A percentile compares a stretch with the other conserved stretches of the same genome.
These are phyloP conservation scores for Chenopodium berlandieri DNA, from an alignment of 148 eudicot genomes.

Conservation along the genomic window DNA sequence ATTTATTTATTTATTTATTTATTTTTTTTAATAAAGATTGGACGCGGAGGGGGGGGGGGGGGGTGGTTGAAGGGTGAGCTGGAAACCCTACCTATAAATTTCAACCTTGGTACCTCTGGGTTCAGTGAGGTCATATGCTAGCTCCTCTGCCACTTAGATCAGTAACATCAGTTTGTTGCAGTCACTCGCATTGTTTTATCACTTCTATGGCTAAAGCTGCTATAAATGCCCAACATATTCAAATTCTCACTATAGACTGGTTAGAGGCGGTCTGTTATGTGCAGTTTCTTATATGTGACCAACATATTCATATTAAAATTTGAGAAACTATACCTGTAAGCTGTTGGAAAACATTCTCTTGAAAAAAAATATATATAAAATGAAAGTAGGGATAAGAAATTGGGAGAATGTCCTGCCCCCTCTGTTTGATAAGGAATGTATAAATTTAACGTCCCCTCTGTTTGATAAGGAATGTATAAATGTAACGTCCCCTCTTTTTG, in stretches of 20 bases:
- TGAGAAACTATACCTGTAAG: neutral
- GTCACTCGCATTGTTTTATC: neutral
- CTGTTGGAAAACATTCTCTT: neutral
- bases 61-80: neutral
- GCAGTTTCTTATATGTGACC: neutral
- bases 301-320: neutral
- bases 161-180: neutral
- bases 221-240: neutral
- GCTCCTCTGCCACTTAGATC: neutral
- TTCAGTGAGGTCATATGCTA: neutral
- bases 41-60: neutral
- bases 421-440: neutral
- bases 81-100: neutral
- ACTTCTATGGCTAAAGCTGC: neutral
- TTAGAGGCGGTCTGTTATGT: neutral
- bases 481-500: neutral
- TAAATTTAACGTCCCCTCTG: neutral
- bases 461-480: neutral
- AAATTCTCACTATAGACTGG: neutral
- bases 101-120: no score
- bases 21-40: no score
- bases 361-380: neutral
- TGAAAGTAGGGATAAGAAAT: neutral
- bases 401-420: no score
- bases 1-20: no score